phyloP scores from a whole-genome alignment of 805 yeast genomes.

The Ogataea degrootiae region DNA sequence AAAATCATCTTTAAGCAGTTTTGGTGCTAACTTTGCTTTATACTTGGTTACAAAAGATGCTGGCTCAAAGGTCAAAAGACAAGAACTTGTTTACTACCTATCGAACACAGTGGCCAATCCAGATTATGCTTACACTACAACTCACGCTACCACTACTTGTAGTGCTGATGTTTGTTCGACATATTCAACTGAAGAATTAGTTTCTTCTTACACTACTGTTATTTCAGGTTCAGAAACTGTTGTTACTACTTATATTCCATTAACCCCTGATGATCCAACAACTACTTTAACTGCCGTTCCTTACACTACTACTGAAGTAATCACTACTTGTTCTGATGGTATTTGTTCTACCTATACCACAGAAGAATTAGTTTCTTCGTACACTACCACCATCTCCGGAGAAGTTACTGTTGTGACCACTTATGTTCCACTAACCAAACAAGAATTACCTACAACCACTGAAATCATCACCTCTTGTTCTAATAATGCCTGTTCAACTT shows the following conservation, averaged over 20 bases:
- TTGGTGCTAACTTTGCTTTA: constrained; percentile 3
- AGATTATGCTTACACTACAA: constrained; percentile 1
- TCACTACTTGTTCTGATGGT: constrained; percentile 19
- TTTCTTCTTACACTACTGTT: constrained; percentile 20
- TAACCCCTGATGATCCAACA: constrained; percentile 5
- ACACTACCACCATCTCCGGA: constrained; percentile 21
- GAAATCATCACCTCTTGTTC: constrained; percentile 10
- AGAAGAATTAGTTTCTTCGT: constrained; percentile 18
- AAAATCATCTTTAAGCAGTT: constrained; percentile 13
- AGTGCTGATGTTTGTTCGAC: constrained; percentile 9
- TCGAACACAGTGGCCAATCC: constrained; percentile 6
- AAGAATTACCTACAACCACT: constrained; percentile 7
- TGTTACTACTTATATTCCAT: constrained; percentile 16
- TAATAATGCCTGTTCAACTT: constrained; percentile 6
- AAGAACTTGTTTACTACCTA: constrained; percentile 8
- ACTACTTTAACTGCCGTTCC: constrained; percentile 5
- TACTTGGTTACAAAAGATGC: constrained; percentile 5
- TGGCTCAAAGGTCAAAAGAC: constrained; percentile 11
- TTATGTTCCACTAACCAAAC: constrained; percentile 9
- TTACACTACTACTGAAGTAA: constrained; percentile 9
- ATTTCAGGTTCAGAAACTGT: constrained; percentile 16
- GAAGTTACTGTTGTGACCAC: constrained; percentile 18
- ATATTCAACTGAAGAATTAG: constrained; percentile 13
- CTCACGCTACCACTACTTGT: background rate
- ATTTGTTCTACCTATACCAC: constrained; percentile 13